Conservation (phyloP, 2,329 filamentous ascomycete species). For the Xylaria sp. region DNA sequence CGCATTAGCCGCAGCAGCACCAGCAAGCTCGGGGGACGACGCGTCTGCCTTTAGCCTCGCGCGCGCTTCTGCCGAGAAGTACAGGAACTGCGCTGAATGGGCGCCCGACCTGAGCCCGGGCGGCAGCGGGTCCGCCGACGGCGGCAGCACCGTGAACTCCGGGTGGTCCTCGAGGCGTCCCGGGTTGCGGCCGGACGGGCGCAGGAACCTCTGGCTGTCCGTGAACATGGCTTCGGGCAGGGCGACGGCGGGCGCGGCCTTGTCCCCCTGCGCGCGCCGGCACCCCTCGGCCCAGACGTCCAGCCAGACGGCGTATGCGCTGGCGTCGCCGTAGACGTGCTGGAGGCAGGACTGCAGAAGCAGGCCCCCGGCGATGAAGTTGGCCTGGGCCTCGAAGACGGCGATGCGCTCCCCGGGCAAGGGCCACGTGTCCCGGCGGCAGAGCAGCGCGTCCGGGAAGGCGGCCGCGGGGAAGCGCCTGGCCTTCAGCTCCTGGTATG, state of each 20-base stretch:
- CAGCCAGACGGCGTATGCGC: slow-evolving; percentile 37
- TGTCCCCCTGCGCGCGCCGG: slow-evolving; percentile 34
- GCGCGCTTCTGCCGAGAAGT: slow-evolving; percentile 36
- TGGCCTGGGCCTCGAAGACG: slow-evolving; percentile 31
- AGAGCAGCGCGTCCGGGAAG: slow-evolving; percentile 29
- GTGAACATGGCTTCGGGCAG: slow-evolving; percentile 35
- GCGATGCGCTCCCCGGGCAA: slow-evolving; percentile 27
- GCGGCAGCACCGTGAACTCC: slow-evolving; percentile 37
- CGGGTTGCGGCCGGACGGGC: slow-evolving; percentile 32
- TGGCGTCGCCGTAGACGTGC: slow-evolving; percentile 41
- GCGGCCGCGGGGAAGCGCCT: slow-evolving; percentile 32
- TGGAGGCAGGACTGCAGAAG: slow-evolving; percentile 33
- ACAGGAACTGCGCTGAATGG: slow-evolving; percentile 39
- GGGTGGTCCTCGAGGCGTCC: slow-evolving; percentile 37
- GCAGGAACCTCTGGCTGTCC: slow-evolving; percentile 36
- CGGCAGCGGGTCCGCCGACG: slow-evolving; percentile 34
- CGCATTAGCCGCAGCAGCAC: slow-evolving; percentile 32
- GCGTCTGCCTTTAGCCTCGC: slow-evolving; percentile 37
- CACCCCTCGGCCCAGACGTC: slow-evolving; percentile 42
- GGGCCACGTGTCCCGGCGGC: slow-evolving; percentile 34
- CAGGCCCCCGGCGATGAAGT: slow-evolving; percentile 37
- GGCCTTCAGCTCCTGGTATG: slow-evolving; percentile 31
- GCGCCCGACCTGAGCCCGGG: slow-evolving; percentile 38
- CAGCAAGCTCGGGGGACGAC: slow-evolving; percentile 31
- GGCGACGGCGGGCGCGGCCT: slow-evolving; percentile 26